phyloP scores from a whole-genome alignment of 2,329 filamentous ascomycete genomes.

The Nectriaceae sp. region DNA sequence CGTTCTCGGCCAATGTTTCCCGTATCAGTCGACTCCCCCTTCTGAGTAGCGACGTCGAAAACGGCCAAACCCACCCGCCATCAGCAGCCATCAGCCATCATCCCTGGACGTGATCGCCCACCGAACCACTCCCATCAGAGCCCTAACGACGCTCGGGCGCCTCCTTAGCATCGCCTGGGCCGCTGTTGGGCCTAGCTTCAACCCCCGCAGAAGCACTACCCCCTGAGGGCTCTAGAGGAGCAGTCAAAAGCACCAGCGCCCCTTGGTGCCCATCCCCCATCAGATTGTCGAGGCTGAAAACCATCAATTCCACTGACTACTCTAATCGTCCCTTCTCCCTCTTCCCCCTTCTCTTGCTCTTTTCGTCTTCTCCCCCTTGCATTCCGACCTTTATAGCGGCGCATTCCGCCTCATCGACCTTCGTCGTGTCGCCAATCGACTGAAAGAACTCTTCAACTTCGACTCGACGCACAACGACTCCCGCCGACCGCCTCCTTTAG shows the following conservation, averaged over 20 bases:
- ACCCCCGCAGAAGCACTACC: constrained; percentile 28
- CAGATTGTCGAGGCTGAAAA: constrained; percentile 7
- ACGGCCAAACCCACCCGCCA: constrained; percentile 15
- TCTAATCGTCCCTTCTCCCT: constrained; percentile 13
- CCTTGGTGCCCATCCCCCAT: constrained; percentile 20
- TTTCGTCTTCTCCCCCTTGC: constrained; percentile 20
- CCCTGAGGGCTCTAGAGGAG: constrained; percentile 27
- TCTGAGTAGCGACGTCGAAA: not conserved
- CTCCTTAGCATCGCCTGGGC: constrained; percentile 25
- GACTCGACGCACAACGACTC: too few relatives aligned
- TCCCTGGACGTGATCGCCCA: constrained; percentile 28
- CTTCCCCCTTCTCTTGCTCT: constrained; percentile 16
- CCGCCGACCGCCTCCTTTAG: not conserved
- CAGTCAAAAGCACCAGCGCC: constrained; percentile 27
- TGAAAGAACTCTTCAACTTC: not conserved
- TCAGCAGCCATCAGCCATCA: constrained; percentile 7
- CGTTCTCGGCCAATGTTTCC: not conserved
- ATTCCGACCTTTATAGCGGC: constrained; percentile 17
- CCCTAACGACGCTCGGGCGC: constrained; percentile 30
- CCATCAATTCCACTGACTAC: constrained; percentile 4
- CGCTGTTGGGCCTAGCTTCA: constrained; percentile 30
- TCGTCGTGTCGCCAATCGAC: too few relatives aligned
- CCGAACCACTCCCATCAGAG: constrained; percentile 17
- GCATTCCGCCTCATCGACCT: constrained; percentile 4
- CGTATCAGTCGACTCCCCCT: not conserved